A percentile compares a stretch with the other conserved stretches of the same genome.
Conservation (phyloP, 345 rosid genomes). For the Carallia brachiata region DNA sequence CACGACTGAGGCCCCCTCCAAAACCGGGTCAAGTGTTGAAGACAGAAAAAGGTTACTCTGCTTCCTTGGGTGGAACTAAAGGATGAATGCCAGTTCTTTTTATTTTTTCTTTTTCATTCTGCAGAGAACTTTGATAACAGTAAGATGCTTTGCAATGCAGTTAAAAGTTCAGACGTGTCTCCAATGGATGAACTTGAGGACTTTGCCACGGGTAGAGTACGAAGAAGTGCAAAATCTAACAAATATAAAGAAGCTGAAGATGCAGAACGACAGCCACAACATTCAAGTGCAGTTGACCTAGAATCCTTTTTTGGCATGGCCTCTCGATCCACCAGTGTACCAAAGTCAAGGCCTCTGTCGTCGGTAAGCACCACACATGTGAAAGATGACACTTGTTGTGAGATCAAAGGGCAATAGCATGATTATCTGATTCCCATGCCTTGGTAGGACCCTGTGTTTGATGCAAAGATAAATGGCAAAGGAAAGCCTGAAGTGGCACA, state of each 20-base stretch:
- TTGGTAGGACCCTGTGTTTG: constrained; percentile 39
- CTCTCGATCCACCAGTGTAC: constrained; percentile 69
- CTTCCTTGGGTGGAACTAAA: constrained; percentile 17
- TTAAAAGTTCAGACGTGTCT: constrained; percentile 44
- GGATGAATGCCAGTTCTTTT: not conserved
- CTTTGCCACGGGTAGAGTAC: constrained; percentile 57
- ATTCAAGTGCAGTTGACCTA: constrained; percentile 52
- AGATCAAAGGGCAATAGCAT: constrained; percentile 1
- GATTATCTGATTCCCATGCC: constrained; percentile 13
- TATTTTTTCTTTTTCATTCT: not conserved
- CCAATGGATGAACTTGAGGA: constrained; percentile 71
- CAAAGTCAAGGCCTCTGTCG: constrained; percentile 54
- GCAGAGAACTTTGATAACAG: constrained; percentile 14
- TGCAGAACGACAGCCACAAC: constrained; percentile 37
- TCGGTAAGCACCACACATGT: constrained; percentile 43
- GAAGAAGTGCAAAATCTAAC: constrained; percentile 32
- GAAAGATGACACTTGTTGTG: constrained; percentile 5
- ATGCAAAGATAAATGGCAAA: constrained; percentile 36
- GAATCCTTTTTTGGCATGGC: constrained; percentile 54
- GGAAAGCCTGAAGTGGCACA: constrained; percentile 33
- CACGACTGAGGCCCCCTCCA: constrained; percentile 64
- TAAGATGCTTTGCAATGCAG: constrained; percentile 40
- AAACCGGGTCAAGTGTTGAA: constrained; percentile 55
- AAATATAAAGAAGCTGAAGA: constrained; percentile 59
- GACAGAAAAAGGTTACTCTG: constrained; percentile 48